Evolutionary conservation across 2,329 filamentous ascomycete genomes (phyloP).

Genomic region (Penicillium griseofulvum): DNA sequence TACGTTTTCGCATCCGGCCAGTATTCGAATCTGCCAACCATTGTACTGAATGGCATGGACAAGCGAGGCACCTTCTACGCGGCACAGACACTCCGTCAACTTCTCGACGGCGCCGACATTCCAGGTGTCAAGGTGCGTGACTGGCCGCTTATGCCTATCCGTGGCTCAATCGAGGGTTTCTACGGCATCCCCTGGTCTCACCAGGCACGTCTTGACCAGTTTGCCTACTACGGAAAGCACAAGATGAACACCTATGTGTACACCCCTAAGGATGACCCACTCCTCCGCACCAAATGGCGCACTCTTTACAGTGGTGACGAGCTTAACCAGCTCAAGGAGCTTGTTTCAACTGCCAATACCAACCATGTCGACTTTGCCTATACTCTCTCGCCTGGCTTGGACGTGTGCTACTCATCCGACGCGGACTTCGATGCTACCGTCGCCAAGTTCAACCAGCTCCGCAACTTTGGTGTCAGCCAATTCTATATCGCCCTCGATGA

Average conservation of each 20-base stretch:
- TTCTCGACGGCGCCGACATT: neutral
- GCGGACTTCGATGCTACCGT: neutral
- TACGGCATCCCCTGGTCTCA: constrained; percentile 26
- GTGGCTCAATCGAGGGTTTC: constrained; percentile 25
- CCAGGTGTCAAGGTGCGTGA: constrained; percentile 18
- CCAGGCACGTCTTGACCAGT: constrained; percentile 24
- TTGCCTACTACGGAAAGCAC: constrained; percentile 21
- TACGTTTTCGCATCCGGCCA: neutral
- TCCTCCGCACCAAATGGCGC: constrained; percentile 21
- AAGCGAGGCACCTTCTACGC: neutral
- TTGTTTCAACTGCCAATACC: neutral
- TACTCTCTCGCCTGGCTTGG: neutral
- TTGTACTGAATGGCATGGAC: neutral
- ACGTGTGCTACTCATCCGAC: neutral
- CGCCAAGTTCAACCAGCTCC: neutral
- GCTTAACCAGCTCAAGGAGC: neutral
- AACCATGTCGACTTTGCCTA: constrained; percentile 1
- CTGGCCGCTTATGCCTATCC: constrained; percentile 26
- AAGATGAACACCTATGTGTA: constrained; percentile 28
- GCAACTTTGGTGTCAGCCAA: neutral
- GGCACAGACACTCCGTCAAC: neutral
- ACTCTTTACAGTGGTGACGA: constrained; percentile 17
- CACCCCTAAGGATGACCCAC: constrained; percentile 24
- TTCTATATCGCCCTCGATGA: constrained; percentile 2
- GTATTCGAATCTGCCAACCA: neutral